phyloP scores from a whole-genome alignment of 2,329 filamentous ascomycete genomes.

The Emmonsia crescens region DNA sequence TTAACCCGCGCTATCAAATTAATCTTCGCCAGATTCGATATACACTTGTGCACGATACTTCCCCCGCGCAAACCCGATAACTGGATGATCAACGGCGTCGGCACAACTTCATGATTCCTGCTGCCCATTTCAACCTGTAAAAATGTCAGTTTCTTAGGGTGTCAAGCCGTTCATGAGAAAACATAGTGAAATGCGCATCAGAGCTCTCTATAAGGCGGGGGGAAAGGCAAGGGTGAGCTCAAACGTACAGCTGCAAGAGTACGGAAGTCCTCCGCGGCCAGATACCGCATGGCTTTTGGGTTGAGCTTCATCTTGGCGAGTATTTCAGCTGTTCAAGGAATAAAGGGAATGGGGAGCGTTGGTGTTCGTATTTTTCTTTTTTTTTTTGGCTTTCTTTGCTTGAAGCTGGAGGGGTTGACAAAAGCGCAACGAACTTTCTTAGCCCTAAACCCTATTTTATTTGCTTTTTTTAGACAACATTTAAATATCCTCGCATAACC shows the following conservation, averaged over 20 bases:
- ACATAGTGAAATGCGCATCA: not conserved
- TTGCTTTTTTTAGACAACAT: not conserved
- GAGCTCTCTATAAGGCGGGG: not conserved
- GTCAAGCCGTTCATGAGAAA: not conserved
- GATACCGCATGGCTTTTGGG: slow-evolving; percentile 83
- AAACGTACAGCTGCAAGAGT: slow-evolving; percentile 74
- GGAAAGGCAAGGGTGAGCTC: not conserved
- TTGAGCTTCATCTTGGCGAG: slow-evolving; percentile 75
- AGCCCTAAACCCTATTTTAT: slow-evolving; percentile 33
- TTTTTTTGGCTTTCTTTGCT: not conserved
- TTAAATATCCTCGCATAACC: not conserved
- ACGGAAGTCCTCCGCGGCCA: slow-evolving; percentile 87
- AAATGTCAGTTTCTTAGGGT: not conserved
- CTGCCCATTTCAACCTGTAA: slow-evolving; percentile 78
- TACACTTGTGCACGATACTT: slow-evolving; percentile 71
- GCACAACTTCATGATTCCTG: slow-evolving; percentile 94
- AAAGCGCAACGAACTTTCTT: slow-evolving; percentile 8
- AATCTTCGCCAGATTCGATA: slow-evolving; percentile 83
- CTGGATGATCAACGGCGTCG: slow-evolving; percentile 76
- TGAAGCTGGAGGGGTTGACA: slow-evolving; percentile 11
- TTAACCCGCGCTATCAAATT: slow-evolving; percentile 86
- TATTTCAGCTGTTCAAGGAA: not conserved
- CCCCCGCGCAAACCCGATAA: slow-evolving; percentile 69
- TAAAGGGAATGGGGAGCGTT: not conserved
- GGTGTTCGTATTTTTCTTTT: not conserved